Evolutionary conservation across 2,329 filamentous ascomycete species (phyloP), one percentile per base, ranked within the genome.

Genomic region (Alternaria panax): DNA sequence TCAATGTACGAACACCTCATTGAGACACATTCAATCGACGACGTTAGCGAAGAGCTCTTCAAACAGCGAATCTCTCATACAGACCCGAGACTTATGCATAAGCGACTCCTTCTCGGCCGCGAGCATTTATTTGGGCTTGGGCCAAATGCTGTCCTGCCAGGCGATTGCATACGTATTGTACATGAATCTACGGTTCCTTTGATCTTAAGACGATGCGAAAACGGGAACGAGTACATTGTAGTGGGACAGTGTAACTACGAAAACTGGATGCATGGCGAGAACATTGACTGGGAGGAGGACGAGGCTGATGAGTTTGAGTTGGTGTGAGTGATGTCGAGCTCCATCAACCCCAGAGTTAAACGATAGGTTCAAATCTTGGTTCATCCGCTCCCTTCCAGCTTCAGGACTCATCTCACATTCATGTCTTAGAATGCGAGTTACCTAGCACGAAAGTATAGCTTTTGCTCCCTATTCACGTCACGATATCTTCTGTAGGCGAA

Each of bases 211-310:
- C 30, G n/a, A 20, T 24, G 36, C 25, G 57, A 27, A 12, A 36
- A 14, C 7, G 18, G 8, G 11, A 38, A 34, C n/a, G 46, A 36
- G 18, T 57, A 38, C 16, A 57, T 25, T 20, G 42, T 56, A 12
- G 24, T 40, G 3, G 57, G 43, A 14, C 32, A 52, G 20, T 60
- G 46, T 45, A 51, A 46, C 20, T 18, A 57, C n/a, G 52, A 57
- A 6, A 48, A 22, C n/a, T 45, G 52, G 11, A 54, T 57, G 53
- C 36, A 57, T 32, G 52, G 60, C 28, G 52, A 63, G 20, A 27
- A 28, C 20, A 43, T 63, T 2, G 30, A 42, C n/a, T 60, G 52
- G 27, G 47, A 60, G 7, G 60, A 60, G 43, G 42, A 57, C 27
- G 43, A 51, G 32, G 57, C 60, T 32, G 48, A 57, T 25, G 48